Evolutionary conservation across 345 rosid genomes (phyloP).

Genomic region (Murraya paniculata): DNA sequence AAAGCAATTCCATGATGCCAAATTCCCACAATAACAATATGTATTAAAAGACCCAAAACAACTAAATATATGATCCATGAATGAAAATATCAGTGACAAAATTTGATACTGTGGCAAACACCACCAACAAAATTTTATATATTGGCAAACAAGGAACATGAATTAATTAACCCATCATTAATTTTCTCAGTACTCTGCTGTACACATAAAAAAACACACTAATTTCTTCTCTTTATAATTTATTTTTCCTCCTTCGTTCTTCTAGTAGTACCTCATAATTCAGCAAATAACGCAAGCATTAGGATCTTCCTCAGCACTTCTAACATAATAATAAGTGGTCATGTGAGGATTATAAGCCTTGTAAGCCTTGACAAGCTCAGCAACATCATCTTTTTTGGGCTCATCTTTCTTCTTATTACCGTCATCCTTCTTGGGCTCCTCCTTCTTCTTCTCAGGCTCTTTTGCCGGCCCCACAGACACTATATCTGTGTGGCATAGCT

Average conservation of each 20-base stretch:
- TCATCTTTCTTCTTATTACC: constrained; percentile 22
- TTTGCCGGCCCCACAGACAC: constrained; percentile 60
- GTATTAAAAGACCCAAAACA: not conserved
- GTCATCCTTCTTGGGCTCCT: constrained; percentile 34
- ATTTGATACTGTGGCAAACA: not conserved
- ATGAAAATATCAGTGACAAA: not conserved
- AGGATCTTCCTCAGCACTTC: constrained; percentile 38
- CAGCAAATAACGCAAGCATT: constrained; percentile 44
- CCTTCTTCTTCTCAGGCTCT: constrained; percentile 57
- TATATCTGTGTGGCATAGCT: constrained; percentile 44
- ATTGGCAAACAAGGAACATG: not conserved
- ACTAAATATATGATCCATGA: not conserved
- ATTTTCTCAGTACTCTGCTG: not conserved
- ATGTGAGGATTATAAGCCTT: constrained; percentile 19
- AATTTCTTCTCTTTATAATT: not conserved
- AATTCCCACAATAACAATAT: not conserved
- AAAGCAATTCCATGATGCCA: not conserved
- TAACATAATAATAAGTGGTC: constrained; percentile 13
- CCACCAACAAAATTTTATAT: not conserved
- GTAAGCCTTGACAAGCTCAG: constrained; percentile 23
- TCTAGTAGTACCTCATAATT: not conserved
- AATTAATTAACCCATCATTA: not conserved
- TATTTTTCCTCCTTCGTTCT: not conserved
- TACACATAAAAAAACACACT: too few species aligned
- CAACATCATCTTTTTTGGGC: constrained; percentile 13